Evolutionary conservation across 2,329 filamentous ascomycete species (phyloP).

Genomic region (Hypoxylon sp.): DNA sequence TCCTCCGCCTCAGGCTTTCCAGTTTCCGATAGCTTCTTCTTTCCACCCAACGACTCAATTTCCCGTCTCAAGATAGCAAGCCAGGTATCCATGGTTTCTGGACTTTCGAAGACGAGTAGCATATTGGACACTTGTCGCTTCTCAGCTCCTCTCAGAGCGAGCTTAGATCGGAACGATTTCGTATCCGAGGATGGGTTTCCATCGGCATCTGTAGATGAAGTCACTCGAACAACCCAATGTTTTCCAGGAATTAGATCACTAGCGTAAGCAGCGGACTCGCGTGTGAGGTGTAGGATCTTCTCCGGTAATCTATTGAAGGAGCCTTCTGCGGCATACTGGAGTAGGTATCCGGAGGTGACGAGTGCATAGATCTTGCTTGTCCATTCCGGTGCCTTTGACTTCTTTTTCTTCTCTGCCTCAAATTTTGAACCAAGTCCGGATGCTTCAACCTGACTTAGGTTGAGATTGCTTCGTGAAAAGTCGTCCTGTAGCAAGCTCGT

Average conservation of each 20-base stretch:
- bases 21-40: conserved; percentile 71
- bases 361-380: conserved; percentile 80
- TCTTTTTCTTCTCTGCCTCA: conserved; percentile 62
- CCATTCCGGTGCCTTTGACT: conserved; percentile 69
- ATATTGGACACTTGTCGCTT: conserved; percentile 72
- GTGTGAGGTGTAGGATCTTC: conserved; percentile 78
- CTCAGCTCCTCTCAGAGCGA: conserved; percentile 70
- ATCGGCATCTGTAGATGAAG: conserved; percentile 73
- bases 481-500: conserved; percentile 56
- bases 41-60: conserved; percentile 78
- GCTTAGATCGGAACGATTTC: conserved; percentile 74
- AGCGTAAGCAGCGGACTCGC: conserved; percentile 82
- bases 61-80: conserved; percentile 75
- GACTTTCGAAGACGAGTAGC: conserved; percentile 78
- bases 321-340: conserved; percentile 81
- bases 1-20: conserved; percentile 64
- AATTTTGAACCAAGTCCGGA: conserved; percentile 52
- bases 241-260: conserved; percentile 83
- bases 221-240: conserved; percentile 84
- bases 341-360: conserved; percentile 76
- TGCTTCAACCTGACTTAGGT: conserved; percentile 49
- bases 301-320: conserved; percentile 79
- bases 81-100: conserved; percentile 83
- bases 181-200: conserved; percentile 64
- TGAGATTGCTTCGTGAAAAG: conserved; percentile 47